Base-by-base conservation (phyloP, 1,284 basidiomycete genomes). In the Singerocomus inundabilis region DNA sequence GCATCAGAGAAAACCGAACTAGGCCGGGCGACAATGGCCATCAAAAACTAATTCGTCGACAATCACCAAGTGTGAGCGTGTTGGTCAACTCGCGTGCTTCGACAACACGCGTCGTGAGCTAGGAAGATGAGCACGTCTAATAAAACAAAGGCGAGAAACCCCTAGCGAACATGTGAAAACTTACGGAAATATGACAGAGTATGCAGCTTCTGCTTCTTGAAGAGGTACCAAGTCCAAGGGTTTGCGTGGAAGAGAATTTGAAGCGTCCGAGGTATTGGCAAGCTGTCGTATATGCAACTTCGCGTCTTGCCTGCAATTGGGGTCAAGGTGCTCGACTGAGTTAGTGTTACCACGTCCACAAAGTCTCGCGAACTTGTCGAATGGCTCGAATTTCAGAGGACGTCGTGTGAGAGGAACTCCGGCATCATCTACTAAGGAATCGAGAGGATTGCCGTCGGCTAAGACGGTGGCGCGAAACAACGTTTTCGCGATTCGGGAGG, bases 141-240 rank as follows among this genome's bases (percentile, higher is more conserved):
- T 46, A 46, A 34, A 51, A 49, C 34, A 15, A 28, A 39, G 39
- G 24, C 2, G 7, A 13, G 1, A 21, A 41, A 34, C 15, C 36
- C 35, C 7, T n/a, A 3, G 21, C 36, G 32, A 29, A 39, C 12
- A 2, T 28, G 16, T 25, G 13, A 10, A 7, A 16, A 56, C 64
- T 55, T 35, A 66, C 67, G 58, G 50, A 53, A 69, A 68, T 41
- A 59, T 59, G 24, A 25, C 16, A 9, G 66, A 47, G 32, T 69
- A 67, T 16, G 64, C 66, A 8, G 52, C 55, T 41, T 66, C 64
- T 32, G 66, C 63, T 47, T 68, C 62, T 24, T 25, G 53, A 25
- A 67, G 15, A 3, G 63, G 66, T 24, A 66, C 50, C 32, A 68
- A 46, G 44, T 6, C 32, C 41, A 69, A 50, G 21, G 66, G 60